These are phyloP conservation scores for Capsella rubella DNA, from an alignment of 441 rosid genomes.

Conservation along the genomic window DNA sequence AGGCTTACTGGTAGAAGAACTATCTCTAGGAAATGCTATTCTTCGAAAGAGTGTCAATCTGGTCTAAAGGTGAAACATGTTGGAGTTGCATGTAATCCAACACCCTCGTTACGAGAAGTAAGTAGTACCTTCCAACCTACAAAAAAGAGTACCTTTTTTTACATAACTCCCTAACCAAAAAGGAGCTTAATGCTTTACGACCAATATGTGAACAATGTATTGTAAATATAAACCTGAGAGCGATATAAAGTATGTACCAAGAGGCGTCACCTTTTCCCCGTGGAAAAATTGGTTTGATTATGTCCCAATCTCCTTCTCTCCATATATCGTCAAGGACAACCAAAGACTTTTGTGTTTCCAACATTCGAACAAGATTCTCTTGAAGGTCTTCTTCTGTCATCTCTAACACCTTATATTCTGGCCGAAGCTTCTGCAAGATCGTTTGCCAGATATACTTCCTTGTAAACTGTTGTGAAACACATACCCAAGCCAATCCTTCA, in stretches of 20 bases:
- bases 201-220: not conserved
- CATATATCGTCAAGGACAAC: slow-evolving; percentile 26
- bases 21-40: slow-evolving; percentile 19
- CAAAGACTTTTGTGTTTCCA: not conserved
- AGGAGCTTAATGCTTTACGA: not conserved
- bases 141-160: not conserved
- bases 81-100: slow-evolving; percentile 28
- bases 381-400: not conserved
- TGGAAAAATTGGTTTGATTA: slow-evolving; percentile 3
- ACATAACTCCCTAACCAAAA: not conserved
- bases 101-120: slow-evolving; percentile 39
- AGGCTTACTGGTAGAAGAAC: not conserved
- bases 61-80: slow-evolving; percentile 29
- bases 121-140: slow-evolving; percentile 40
- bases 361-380: not conserved
- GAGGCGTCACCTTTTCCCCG: not conserved
- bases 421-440: not conserved
- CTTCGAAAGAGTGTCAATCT: not conserved
- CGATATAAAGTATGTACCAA: not conserved
- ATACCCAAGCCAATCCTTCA: slow-evolving; percentile 37
- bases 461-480: slow-evolving; percentile 37
- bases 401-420: not conserved
- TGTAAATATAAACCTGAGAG: too few relatives aligned
- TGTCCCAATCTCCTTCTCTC: slow-evolving; percentile 21
- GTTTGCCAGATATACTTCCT: slow-evolving; percentile 37